These are phyloP conservation scores for Mercurialis annua DNA, from an alignment of 345 rosid species.

Conservation along the genomic window DNA sequence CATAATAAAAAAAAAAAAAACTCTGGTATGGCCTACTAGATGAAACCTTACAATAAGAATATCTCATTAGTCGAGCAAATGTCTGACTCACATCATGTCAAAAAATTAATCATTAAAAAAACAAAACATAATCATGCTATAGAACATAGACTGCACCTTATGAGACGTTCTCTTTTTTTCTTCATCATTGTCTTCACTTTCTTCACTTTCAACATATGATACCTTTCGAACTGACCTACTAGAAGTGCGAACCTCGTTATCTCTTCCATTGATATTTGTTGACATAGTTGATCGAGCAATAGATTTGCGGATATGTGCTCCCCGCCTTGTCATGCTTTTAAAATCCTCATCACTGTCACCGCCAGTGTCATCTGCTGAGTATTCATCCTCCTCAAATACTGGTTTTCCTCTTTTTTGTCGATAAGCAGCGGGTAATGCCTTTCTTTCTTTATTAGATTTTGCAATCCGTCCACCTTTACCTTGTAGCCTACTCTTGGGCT, in stretches of 20 bases:
- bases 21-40: no score
- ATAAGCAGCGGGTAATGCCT: slow-evolving; percentile 37
- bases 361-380: slow-evolving; percentile 66
- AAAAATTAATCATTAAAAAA: not conserved
- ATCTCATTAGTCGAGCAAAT: not conserved
- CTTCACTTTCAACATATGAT: slow-evolving; percentile 98
- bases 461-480: slow-evolving; percentile 49
- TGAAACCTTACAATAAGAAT: not conserved
- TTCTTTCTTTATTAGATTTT: slow-evolving; percentile 50
- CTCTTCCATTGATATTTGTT: slow-evolving; percentile 39
- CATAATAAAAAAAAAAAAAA: no score
- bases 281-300: slow-evolving; percentile 47
- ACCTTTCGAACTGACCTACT: slow-evolving; percentile 89
- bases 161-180: slow-evolving; percentile 66
- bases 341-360: slow-evolving; percentile 60
- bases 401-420: slow-evolving; percentile 62
- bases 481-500: slow-evolving; percentile 55
- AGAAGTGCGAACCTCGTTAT: slow-evolving; percentile 83
- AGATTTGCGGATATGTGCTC: slow-evolving; percentile 53
- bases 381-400: slow-evolving; percentile 63
- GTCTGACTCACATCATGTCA: not conserved
- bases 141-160: slow-evolving; percentile 48
- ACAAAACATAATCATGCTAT: not conserved
- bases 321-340: slow-evolving; percentile 59
- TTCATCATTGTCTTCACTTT: slow-evolving; percentile 91